A percentile compares a stretch with the other conserved stretches of the same genome.
These are phyloP conservation scores for Corymbia citriodora DNA, from an alignment of 441 rosid genomes.

Conservation along the genomic window DNA sequence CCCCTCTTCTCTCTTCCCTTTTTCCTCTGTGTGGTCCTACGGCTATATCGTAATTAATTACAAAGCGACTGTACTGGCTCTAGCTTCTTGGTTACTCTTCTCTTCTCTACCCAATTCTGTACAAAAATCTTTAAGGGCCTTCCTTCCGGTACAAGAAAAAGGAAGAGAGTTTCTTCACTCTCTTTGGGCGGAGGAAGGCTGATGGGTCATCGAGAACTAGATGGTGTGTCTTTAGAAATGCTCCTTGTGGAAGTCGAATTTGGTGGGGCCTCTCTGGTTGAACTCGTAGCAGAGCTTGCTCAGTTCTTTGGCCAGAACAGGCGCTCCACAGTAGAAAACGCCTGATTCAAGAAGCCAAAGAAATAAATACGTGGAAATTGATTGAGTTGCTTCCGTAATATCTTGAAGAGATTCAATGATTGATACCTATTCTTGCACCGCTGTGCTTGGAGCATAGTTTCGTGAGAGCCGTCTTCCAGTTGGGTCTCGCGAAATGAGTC, in stretches of 20 bases:
- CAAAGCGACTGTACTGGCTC: slow-evolving; percentile 19
- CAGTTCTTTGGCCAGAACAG: slow-evolving; percentile 59
- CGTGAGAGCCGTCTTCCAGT: slow-evolving; percentile 59
- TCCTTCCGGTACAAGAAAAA: background rate
- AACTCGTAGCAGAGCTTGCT: slow-evolving; percentile 58
- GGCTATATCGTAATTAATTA: slow-evolving; percentile 7
- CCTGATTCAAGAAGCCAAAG: slow-evolving; percentile 25
- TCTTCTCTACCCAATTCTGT: slow-evolving; percentile 17
- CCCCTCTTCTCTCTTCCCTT: background rate
- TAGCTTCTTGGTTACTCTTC: background rate
- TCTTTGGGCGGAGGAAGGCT: background rate
- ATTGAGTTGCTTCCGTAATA: background rate
- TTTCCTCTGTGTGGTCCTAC: background rate
- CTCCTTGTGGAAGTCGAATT: slow-evolving; percentile 74
- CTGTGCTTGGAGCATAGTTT: slow-evolving; percentile 60
- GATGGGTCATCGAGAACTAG: background rate
- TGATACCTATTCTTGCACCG: slow-evolving; percentile 54
- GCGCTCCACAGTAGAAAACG: slow-evolving; percentile 68
- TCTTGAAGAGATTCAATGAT: background rate
- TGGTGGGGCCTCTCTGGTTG: slow-evolving; percentile 65
- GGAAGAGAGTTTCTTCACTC: background rate
- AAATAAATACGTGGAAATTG: background rate
- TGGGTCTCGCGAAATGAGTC: slow-evolving; percentile 75
- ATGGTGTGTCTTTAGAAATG: slow-evolving; percentile 32
- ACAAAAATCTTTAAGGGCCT: slow-evolving; percentile 9